Base-by-base conservation (phyloP, 2,329 filamentous ascomycete genomes). In the Lasiodiplodia sp. region DNA sequence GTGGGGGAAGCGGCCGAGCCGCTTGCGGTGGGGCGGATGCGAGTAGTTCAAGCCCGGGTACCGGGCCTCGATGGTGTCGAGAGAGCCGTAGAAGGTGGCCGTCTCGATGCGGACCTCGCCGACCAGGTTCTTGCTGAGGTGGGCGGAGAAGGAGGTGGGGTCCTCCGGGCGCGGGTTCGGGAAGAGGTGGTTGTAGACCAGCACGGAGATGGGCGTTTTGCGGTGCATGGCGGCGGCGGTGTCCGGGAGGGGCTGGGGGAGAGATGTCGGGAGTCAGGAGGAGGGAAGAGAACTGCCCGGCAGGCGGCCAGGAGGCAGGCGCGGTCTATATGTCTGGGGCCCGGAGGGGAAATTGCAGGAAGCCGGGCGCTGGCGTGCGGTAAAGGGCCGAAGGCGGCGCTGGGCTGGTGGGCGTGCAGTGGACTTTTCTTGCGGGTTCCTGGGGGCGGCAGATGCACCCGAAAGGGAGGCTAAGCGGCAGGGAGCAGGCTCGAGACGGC, bases 31-130 rank as follows among this genome's bases (percentile, higher is more conserved):
- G 8, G 90, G 91, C 28, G 81, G 83, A 76, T 92, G 85, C 69
- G 86, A 89, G 82, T 95, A 95, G 83, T 95, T 92, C 68, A 95
- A 87, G 37, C 92, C 92, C 0, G 92, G 92, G 72, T 94, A 94
- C 74, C 92, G 92, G 72, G 92, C 91, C 82, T 95, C 92, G 72
- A 91, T 88, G 31, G 90, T 93, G 76, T 92, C 89, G 72, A 94
- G 87, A 75, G 92, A 90, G 72, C 92, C 92, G 79, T 93, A 94
- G 81, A 92, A 94, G 64, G 89, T 87, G 72, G 90, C 87, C 1
- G 92, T 92, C 79, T 94, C 92, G 76, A 92, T 89, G 69, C 92
- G 90, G 69, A 94, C 91, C 82, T 94, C 92, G 71, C 88, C 87
- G 62, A 94, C 90, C 60, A 94, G 86, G 78, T 88, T 86, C 69